These are phyloP conservation scores for Mycotypha africana DNA, from an alignment of 371 early-diverging fungal species.

Conservation along the genomic window DNA sequence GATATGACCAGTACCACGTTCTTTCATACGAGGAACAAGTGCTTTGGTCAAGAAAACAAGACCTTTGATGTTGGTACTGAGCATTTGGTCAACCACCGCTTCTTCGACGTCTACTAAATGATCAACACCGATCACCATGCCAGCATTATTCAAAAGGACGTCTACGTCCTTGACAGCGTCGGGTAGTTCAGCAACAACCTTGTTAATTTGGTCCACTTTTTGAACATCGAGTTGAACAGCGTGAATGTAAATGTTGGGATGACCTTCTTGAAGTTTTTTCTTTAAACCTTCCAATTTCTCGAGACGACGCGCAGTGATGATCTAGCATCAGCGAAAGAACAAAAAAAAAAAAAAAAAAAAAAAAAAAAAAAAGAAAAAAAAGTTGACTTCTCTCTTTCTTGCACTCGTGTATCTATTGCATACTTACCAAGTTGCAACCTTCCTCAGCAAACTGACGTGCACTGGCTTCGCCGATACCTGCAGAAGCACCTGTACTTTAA, in stretches of 20 bases:
- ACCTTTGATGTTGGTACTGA: constrained; percentile 92
- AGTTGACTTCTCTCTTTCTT: too few relatives aligned
- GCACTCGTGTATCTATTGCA: not conserved
- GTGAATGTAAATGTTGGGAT: constrained; percentile 58
- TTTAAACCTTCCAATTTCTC: constrained; percentile 65
- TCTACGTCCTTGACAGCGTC: constrained; percentile 56
- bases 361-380: not conserved
- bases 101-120: constrained; percentile 57
- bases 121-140: constrained; percentile 80
- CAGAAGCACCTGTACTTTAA: constrained; percentile 84
- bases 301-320: constrained; percentile 76
- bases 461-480: constrained; percentile 87
- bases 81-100: constrained; percentile 71
- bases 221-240: constrained; percentile 74
- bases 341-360: too few relatives aligned
- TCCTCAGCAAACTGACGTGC: constrained; percentile 83
- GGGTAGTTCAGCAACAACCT: constrained; percentile 53
- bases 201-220: constrained; percentile 49
- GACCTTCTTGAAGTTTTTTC: constrained; percentile 34
- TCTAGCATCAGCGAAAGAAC: constrained; percentile 21
- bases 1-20: constrained; percentile 70
- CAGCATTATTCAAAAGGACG: constrained; percentile 73
- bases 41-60: constrained; percentile 78
- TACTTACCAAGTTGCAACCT: constrained; percentile 69
- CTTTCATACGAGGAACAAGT: constrained; percentile 80